These are phyloP conservation scores for Podaxis mareebaensis DNA, from an alignment of 768 basidiomycete genomes.

Conservation along the genomic window DNA sequence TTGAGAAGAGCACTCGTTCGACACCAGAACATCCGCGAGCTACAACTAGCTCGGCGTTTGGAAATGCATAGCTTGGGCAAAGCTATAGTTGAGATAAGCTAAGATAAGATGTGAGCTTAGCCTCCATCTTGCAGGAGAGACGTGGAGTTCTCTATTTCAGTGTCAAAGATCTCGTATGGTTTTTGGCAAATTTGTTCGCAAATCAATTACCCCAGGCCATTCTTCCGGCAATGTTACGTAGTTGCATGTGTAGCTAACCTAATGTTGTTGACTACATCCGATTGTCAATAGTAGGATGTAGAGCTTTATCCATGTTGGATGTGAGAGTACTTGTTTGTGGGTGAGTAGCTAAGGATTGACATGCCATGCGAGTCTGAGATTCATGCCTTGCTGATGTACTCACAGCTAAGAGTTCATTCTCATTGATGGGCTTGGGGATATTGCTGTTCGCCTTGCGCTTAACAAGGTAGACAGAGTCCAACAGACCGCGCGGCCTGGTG, in stretches of 20 bases:
- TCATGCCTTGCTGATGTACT: too few relatives aligned
- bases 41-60: not conserved
- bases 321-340: not conserved
- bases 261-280: conserved; percentile 17
- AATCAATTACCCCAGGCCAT: conserved; percentile 18
- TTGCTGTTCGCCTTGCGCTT: too few relatives aligned
- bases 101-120: not conserved
- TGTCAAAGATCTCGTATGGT: not conserved
- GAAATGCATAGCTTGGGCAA: not conserved
- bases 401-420: too few relatives aligned
- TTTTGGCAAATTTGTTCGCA: conserved; percentile 6
- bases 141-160: not conserved
- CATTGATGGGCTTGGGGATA: too few relatives aligned
- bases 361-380: too few relatives aligned
- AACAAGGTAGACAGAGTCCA: too few relatives aligned
- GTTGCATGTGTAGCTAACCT: conserved; percentile 5
- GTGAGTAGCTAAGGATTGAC: too few relatives aligned
- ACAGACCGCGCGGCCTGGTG: too few relatives aligned
- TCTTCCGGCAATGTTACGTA: conserved; percentile 10
- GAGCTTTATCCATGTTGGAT: conserved; percentile 8
- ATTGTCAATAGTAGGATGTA: conserved; percentile 17
- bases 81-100: not conserved
- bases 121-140: not conserved
- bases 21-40: not conserved
- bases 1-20: not conserved